These are phyloP conservation scores for Kazachstania sp. DNA, from an alignment of 1,139 yeast genomes.

Conservation along the genomic window DNA sequence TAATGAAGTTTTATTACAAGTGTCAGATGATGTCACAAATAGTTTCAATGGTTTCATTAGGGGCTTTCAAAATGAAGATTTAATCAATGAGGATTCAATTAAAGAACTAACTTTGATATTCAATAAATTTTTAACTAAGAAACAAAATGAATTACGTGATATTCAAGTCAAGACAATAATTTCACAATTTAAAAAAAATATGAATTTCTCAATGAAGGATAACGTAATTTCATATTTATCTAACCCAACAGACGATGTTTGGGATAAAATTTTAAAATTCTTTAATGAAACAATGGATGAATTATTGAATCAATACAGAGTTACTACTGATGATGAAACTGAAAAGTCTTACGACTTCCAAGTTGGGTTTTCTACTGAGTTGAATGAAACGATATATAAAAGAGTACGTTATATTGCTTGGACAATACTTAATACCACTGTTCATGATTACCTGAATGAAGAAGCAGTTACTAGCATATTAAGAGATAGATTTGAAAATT, in stretches of 20 bases:
- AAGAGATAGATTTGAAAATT: slow-evolving; percentile 69
- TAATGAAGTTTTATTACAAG: slow-evolving; percentile 12
- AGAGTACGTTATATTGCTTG: slow-evolving; percentile 53
- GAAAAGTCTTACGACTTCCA: slow-evolving; percentile 43
- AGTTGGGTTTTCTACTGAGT: slow-evolving; percentile 46
- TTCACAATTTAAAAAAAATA: slow-evolving; percentile 17
- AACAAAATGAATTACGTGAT: slow-evolving; percentile 15
- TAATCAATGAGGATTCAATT: not conserved
- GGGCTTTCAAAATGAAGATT: slow-evolving; percentile 4
- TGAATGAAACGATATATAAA: slow-evolving; percentile 36
- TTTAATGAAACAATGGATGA: slow-evolving; percentile 39
- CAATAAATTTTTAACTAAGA: slow-evolving; percentile 5
- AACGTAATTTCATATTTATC: slow-evolving; percentile 21
- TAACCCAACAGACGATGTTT: slow-evolving; percentile 23
- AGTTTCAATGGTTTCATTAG: not conserved
- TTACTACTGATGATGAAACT: slow-evolving; percentile 1
- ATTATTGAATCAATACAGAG: slow-evolving; percentile 25
- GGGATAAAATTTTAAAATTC: slow-evolving; percentile 31
- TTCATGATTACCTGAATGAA: slow-evolving; percentile 53
- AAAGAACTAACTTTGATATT: slow-evolving; percentile 3
- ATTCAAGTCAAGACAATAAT: slow-evolving; percentile 19
- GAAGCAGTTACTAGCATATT: slow-evolving; percentile 49
- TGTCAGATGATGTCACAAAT: not conserved
- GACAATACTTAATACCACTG: slow-evolving; percentile 49
- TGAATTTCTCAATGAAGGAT: slow-evolving; percentile 24